These are phyloP conservation scores for Dunaliella sp. DNA, from an alignment of 139 green algal species.

Conservation along the genomic window DNA sequence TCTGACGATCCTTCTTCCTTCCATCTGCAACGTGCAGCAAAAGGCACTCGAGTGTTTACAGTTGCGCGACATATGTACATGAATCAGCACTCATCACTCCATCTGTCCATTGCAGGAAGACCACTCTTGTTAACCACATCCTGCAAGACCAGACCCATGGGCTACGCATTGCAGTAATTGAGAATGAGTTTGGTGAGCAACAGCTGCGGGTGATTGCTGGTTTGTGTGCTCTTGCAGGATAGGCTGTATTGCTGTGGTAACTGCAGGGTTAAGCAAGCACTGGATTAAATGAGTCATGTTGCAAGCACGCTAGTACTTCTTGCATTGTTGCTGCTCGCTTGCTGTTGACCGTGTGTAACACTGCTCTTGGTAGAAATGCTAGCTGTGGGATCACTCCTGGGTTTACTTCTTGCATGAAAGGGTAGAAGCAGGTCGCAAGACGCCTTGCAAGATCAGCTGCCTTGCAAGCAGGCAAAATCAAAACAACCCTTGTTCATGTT, in stretches of 20 bases:
- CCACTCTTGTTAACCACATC: slow-evolving; percentile 90
- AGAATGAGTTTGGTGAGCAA: slow-evolving; percentile 75
- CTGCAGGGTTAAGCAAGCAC: not conserved
- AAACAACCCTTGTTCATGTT: not conserved
- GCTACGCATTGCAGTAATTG: slow-evolving; percentile 76
- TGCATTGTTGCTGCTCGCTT: too few species aligned
- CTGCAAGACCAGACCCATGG: slow-evolving; percentile 51
- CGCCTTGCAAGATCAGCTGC: not conserved
- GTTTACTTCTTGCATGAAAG: slow-evolving; percentile 17
- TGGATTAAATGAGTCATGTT: not conserved
- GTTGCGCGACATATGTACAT: not conserved
- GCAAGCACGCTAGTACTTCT: not conserved
- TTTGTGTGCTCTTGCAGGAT: not conserved
- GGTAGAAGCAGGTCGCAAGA: too few species aligned
- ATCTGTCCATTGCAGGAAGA: not conserved
- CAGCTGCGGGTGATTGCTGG: not conserved
- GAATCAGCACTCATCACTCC: not conserved
- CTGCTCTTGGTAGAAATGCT: not conserved
- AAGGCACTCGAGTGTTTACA: too few species aligned
- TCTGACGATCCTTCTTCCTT: too few species aligned
- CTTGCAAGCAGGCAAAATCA: not conserved
- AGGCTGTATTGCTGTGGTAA: not conserved
- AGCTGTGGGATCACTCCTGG: not conserved
- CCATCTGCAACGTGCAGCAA: too few species aligned
- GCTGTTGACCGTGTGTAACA: too few species aligned